Conservation (phyloP, 768 basidiomycete species). For the Leccinum barrowsii region DNA sequence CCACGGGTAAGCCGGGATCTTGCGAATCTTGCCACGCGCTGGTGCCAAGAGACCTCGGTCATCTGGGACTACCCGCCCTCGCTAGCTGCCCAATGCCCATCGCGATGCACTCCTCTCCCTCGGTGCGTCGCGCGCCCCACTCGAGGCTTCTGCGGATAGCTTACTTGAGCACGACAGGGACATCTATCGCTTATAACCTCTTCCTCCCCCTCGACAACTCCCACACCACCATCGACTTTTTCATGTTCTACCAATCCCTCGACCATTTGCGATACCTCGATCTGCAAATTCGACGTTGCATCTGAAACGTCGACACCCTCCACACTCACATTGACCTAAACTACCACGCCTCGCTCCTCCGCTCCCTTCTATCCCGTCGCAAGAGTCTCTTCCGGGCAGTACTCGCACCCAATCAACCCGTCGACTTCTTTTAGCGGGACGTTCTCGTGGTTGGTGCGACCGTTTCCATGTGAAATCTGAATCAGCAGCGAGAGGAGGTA, state of each 20-base stretch:
- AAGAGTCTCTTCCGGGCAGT: too few species aligned
- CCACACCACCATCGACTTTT: background rate
- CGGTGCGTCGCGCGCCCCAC: constrained; percentile 19
- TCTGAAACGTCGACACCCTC: background rate
- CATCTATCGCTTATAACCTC: background rate
- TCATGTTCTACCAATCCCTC: background rate
- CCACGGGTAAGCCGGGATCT: too few species aligned
- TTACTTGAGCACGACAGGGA: constrained; percentile 11
- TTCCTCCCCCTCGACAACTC: background rate
- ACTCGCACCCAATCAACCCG: too few species aligned
- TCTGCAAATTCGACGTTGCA: constrained; percentile 8
- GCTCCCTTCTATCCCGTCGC: too few species aligned
- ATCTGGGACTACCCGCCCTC: constrained; percentile 23
- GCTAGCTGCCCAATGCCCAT: constrained; percentile 1
- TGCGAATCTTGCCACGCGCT: too few species aligned
- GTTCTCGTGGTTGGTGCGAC: too few species aligned
- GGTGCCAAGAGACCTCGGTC: constrained; percentile 1
- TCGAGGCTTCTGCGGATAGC: constrained; percentile 27
- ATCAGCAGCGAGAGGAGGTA: too few species aligned
- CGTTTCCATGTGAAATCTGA: too few species aligned
- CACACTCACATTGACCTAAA: too few species aligned
- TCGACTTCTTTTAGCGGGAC: too few species aligned
- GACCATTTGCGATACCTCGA: constrained; percentile 1
- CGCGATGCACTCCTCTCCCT: constrained; percentile 20
- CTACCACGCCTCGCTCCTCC: too few species aligned